Conservation (phyloP, 305 asterid genomes). For the Fraxinus nigra region DNA sequence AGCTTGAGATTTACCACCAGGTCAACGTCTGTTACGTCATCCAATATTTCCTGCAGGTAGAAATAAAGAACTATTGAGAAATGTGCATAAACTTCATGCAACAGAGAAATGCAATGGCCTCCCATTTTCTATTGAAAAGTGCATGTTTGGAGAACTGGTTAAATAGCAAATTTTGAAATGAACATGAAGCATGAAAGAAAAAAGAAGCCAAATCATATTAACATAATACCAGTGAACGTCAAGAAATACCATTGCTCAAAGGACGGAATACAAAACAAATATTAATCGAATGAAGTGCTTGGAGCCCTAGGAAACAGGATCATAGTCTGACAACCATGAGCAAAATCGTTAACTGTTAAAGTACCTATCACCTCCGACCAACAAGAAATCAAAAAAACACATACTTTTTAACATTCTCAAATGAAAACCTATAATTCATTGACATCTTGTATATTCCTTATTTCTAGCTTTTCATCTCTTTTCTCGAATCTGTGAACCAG, state of each 20-base stretch:
- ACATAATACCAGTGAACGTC: neutral
- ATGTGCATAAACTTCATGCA: neutral
- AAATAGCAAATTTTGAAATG: neutral
- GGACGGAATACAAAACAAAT: neutral
- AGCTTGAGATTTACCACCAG: slow-evolving; percentile 94
- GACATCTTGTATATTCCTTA: neutral
- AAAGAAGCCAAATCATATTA: neutral
- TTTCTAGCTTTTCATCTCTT: neutral
- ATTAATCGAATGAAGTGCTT: neutral
- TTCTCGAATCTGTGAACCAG: neutral
- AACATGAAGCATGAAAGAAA: neutral
- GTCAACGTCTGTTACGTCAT: slow-evolving; percentile 84
- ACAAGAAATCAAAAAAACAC: neutral
- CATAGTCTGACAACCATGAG: neutral
- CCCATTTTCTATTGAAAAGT: neutral
- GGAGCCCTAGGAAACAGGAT: neutral
- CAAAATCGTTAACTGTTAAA: neutral
- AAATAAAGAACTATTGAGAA: neutral
- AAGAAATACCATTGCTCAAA: neutral
- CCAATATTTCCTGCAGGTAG: slow-evolving; percentile 73
- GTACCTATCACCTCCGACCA: slow-evolving; percentile 2
- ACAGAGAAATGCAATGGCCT: slow-evolving; percentile 6
- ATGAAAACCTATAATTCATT: neutral
- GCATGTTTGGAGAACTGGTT: neutral
- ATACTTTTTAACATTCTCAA: neutral